phyloP scores from a whole-genome alignment of 1,284 basidiomycete species.

The Ceratobasidium sp. region DNA sequence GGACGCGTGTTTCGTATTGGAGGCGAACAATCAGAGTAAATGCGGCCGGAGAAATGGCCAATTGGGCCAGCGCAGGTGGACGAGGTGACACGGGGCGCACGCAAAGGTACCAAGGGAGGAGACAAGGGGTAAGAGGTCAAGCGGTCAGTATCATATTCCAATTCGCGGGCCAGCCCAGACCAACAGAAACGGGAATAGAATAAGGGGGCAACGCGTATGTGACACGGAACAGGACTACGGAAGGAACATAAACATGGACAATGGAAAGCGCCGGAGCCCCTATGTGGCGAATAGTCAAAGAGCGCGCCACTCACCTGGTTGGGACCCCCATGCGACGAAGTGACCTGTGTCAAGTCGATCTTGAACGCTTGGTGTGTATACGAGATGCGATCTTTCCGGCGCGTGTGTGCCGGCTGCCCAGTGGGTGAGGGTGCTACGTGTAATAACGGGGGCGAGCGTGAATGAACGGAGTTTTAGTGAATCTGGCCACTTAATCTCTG shows the following conservation, averaged over 20 bases:
- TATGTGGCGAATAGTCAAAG: conserved; percentile 41
- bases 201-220: conserved; percentile 8
- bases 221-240: conserved; percentile 15
- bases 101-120: conserved; percentile 17
- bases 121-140: conserved; percentile 17
- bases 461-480: neutral
- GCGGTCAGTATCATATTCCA: conserved; percentile 13
- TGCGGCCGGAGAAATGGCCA: conserved; percentile 11
- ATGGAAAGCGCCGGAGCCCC: conserved; percentile 42
- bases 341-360: conserved; percentile 94
- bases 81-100: conserved; percentile 23
- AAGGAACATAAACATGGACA: neutral
- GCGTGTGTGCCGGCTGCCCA: conserved; percentile 61
- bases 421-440: conserved; percentile 47
- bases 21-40: conserved; percentile 21
- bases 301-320: conserved; percentile 37
- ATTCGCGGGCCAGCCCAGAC: conserved; percentile 11
- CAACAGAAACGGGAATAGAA: neutral
- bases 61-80: conserved; percentile 4
- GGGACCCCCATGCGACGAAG: conserved; percentile 49
- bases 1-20: neutral
- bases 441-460: conserved; percentile 6
- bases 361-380: conserved; percentile 92
- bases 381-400: conserved; percentile 89
- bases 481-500: conserved; percentile 1